Evolutionary conservation across 2,329 filamentous ascomycete species (phyloP).

Genomic region (Penicillium rolfsii): DNA sequence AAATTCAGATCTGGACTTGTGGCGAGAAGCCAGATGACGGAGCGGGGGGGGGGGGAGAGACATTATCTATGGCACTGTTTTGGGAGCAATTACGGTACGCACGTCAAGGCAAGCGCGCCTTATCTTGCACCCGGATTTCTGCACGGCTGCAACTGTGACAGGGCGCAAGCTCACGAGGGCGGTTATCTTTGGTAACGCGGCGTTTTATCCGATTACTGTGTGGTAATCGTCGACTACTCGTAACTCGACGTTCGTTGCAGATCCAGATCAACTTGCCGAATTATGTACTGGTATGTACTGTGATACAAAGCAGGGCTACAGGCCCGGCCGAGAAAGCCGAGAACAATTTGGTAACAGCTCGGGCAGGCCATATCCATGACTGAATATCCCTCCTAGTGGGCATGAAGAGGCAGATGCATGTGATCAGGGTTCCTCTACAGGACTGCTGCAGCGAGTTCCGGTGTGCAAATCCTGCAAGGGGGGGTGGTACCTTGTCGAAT

Average conservation of each 20-base stretch:
- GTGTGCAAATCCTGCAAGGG: slow-evolving; percentile 26
- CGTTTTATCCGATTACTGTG: slow-evolving; percentile 9
- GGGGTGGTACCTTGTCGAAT: slow-evolving; percentile 5
- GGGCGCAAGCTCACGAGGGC: slow-evolving; percentile 15
- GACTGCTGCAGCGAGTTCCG: slow-evolving; percentile 5
- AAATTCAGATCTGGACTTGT: slow-evolving; percentile 16
- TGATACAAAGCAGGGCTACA: background rate
- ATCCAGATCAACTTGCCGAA: background rate
- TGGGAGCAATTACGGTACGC: background rate
- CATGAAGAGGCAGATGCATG: background rate
- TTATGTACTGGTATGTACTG: too few relatives aligned
- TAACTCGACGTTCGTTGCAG: background rate
- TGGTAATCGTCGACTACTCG: background rate
- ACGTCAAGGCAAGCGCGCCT: background rate
- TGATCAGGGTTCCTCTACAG: slow-evolving; percentile 18
- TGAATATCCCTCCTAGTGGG: background rate
- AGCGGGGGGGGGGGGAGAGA: too few relatives aligned
- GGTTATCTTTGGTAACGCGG: slow-evolving; percentile 14
- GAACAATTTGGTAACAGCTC: background rate
- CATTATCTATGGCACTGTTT: background rate
- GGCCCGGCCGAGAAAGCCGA: background rate
- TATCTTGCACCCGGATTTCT: slow-evolving; percentile 7
- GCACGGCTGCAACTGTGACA: slow-evolving; percentile 13
- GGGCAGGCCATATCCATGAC: background rate
- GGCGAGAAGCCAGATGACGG: background rate